Evolutionary conservation across 108 stramenopile genomes (phyloP).

Genomic region (Aurantiochytrium sp.): DNA sequence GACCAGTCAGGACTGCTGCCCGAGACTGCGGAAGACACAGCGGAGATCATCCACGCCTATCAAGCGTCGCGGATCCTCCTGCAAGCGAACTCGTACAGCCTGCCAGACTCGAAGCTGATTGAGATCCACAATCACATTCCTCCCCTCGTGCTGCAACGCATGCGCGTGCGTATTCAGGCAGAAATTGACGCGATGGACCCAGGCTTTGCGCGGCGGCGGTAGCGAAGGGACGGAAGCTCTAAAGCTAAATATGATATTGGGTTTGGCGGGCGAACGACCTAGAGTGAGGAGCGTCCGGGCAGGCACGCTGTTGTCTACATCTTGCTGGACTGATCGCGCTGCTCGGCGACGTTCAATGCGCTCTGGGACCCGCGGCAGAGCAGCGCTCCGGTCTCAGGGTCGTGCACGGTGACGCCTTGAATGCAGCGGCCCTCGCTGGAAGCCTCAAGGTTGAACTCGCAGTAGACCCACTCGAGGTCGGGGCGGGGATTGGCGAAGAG

Average conservation of each 20-base stretch:
- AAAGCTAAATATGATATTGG: background rate
- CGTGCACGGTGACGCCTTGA: background rate
- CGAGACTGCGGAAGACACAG: background rate
- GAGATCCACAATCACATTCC: background rate
- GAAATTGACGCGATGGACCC: background rate
- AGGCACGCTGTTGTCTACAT: background rate
- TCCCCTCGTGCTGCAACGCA: background rate
- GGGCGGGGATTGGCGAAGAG: background rate
- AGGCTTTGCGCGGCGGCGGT: background rate
- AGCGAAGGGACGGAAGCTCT: background rate
- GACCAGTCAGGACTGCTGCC: background rate
- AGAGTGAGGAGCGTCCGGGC: background rate
- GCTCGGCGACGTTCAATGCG: background rate
- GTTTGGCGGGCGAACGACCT: background rate
- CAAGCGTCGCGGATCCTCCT: background rate
- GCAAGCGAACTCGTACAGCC: background rate
- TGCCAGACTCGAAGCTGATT: background rate
- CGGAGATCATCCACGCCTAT: background rate
- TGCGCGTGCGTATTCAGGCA: background rate
- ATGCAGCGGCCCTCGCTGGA: background rate
- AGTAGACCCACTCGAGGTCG: background rate
- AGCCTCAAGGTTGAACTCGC: background rate
- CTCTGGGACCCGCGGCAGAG: background rate
- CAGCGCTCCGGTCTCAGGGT: background rate
- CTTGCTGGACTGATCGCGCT: background rate